Conservation (phyloP, 2,329 filamentous ascomycete genomes). For the Pseudogymnoascus sp. region DNA sequence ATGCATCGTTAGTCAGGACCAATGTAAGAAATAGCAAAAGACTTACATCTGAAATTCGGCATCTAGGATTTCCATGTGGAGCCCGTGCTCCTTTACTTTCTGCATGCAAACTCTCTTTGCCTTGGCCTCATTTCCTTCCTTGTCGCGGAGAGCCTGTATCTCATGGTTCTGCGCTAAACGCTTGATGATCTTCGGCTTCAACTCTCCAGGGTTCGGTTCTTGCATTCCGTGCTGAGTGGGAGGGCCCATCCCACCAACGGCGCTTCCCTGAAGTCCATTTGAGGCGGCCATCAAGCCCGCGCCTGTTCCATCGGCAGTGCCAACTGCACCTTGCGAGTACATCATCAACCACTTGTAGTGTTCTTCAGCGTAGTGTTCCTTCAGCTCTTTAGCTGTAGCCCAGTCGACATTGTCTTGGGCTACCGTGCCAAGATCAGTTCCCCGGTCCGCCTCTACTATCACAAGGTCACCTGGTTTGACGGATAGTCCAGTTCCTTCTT, state of each 20-base stretch:
- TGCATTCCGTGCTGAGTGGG: constrained; percentile 66
- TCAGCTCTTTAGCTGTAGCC: constrained; percentile 78
- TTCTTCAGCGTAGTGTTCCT: constrained; percentile 87
- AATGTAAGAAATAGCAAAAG: constrained; percentile 11
- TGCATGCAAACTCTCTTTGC: constrained; percentile 95
- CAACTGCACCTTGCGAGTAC: constrained; percentile 76
- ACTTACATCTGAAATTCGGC: constrained; percentile 97
- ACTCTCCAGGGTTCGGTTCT: constrained; percentile 63
- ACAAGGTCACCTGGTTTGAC: constrained; percentile 90
- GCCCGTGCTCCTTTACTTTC: constrained; percentile 87
- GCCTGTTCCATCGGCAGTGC: constrained; percentile 52
- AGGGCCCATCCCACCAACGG: constrained; percentile 71
- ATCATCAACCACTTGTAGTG: constrained; percentile 99
- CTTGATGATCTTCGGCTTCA: constrained; percentile 96
- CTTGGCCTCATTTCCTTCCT: constrained; percentile 96
- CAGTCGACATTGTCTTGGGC: constrained; percentile 81
- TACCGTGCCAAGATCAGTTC: constrained; percentile 90
- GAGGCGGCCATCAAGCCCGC: constrained; percentile 57
- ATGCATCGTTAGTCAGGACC: constrained; percentile 10
- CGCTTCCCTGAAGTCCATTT: constrained; percentile 58
- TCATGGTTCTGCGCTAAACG: constrained; percentile 87
- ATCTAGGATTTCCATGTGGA: constrained; percentile 98
- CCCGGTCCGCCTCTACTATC: constrained; percentile 94
- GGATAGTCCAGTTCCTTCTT: constrained; percentile 86
- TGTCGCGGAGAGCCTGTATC: constrained; percentile 80